Conservation (phyloP, 768 basidiomycete genomes). For the Tylopilus sp. region DNA sequence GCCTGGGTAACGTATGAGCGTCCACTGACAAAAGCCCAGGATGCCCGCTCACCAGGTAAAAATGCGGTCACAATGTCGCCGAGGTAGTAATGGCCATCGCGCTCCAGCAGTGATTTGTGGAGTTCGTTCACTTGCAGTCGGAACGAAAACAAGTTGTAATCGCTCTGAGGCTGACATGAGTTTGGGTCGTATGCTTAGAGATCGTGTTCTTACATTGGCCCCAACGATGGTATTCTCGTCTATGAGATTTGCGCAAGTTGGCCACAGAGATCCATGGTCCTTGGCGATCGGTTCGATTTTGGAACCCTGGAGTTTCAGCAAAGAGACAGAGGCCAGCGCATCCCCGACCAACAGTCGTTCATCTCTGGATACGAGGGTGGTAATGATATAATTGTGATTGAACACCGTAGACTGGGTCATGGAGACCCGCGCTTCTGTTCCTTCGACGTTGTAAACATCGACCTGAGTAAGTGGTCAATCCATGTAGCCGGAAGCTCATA, state of each 20-base stretch:
- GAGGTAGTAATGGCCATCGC: slow-evolving; percentile 67
- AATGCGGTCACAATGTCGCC: slow-evolving; percentile 80
- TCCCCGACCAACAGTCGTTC: slow-evolving; percentile 71
- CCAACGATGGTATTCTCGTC: slow-evolving; percentile 59
- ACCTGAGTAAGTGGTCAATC: slow-evolving; percentile 35
- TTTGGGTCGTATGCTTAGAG: background rate
- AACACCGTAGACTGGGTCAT: slow-evolving; percentile 50
- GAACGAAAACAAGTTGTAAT: slow-evolving; percentile 67
- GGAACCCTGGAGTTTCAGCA: slow-evolving; percentile 49
- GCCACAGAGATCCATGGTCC: slow-evolving; percentile 76
- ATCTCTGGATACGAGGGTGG: slow-evolving; percentile 54
- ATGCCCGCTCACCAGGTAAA: slow-evolving; percentile 47
- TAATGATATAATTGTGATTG: slow-evolving; percentile 82
- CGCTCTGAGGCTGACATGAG: slow-evolving; percentile 43
- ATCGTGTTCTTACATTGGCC: slow-evolving; percentile 58
- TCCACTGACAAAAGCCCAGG: background rate
- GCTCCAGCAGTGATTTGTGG: slow-evolving; percentile 50
- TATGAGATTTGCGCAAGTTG: slow-evolving; percentile 59
- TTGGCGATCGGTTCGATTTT: slow-evolving; percentile 56
- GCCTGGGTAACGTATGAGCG: slow-evolving; percentile 39
- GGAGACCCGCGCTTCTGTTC: slow-evolving; percentile 29
- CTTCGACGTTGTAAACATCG: slow-evolving; percentile 43
- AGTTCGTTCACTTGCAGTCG: slow-evolving; percentile 42
- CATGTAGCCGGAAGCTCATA: background rate
- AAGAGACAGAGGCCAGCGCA: slow-evolving; percentile 72